phyloP scores from a whole-genome alignment of 352 stramenopile species.

The Pythium dissotocum region DNA sequence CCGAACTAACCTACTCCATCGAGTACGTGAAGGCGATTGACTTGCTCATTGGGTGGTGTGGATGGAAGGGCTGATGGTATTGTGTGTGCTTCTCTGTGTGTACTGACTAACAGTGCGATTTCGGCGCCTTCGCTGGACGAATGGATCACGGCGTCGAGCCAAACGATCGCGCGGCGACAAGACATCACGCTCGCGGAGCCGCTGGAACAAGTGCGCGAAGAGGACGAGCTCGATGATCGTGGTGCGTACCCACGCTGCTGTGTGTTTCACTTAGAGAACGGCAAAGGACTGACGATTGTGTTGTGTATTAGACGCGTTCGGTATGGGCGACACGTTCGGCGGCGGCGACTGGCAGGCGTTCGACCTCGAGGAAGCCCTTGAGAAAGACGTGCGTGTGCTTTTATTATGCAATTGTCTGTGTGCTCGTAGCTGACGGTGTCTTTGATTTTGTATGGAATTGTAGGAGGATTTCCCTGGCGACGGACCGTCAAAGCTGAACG shows the following conservation, averaged over 20 bases:
- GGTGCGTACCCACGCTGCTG: slow-evolving; percentile 34
- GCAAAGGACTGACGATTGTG: background rate
- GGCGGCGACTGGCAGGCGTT: slow-evolving; percentile 81
- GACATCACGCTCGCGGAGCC: slow-evolving; percentile 86
- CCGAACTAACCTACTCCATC: slow-evolving; percentile 82
- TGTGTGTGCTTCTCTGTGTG: background rate
- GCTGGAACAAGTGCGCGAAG: slow-evolving; percentile 46
- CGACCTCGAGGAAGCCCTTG: slow-evolving; percentile 71
- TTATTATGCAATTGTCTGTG: background rate
- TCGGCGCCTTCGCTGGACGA: slow-evolving; percentile 68
- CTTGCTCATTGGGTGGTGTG: slow-evolving; percentile 6
- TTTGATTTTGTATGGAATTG: background rate
- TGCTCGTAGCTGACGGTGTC: background rate
- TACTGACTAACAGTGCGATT: slow-evolving; percentile 44
- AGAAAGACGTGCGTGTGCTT: slow-evolving; percentile 33
- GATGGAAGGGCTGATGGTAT: background rate
- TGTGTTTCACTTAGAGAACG: background rate
- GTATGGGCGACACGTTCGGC: slow-evolving; percentile 76
- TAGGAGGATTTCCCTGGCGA: slow-evolving; percentile 11
- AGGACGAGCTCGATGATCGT: slow-evolving; percentile 51
- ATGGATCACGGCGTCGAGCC: slow-evolving; percentile 78
- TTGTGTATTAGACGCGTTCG: slow-evolving; percentile 54
- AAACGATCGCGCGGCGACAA: slow-evolving; percentile 73
- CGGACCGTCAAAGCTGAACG: slow-evolving; percentile 43
- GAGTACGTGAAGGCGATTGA: slow-evolving; percentile 48